Conservation (phyloP, 805 yeast species). For the Ascoidea asiatica region DNA sequence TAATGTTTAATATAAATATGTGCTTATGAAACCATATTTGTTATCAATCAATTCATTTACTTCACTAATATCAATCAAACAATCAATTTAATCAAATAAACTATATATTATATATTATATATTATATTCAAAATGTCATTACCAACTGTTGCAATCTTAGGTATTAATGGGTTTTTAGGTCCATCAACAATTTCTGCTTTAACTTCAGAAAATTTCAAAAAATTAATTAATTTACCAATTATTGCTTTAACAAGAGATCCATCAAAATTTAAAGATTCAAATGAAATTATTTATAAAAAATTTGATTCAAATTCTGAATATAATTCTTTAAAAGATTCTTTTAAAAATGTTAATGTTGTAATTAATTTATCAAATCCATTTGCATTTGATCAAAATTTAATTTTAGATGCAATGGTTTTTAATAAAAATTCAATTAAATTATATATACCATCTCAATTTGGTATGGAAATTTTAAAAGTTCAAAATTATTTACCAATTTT, state of each 20-base stretch:
- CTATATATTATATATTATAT: too few relatives aligned
- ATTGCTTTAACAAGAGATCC: slow-evolving; percentile 35
- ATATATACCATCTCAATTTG: slow-evolving; percentile 28
- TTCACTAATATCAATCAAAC: too few relatives aligned
- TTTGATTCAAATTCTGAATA: too few relatives aligned
- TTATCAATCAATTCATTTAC: too few relatives aligned
- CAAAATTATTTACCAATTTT: slow-evolving; percentile 21
- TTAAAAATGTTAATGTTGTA: slow-evolving; percentile 36
- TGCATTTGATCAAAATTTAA: slow-evolving; percentile 22
- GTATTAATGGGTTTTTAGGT: slow-evolving; percentile 40
- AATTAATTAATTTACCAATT: slow-evolving; percentile 32
- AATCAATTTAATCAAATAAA: too few relatives aligned
- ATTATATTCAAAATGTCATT: too few relatives aligned
- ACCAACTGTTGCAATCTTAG: slow-evolving; percentile 34
- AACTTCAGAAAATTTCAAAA: slow-evolving; percentile 26
- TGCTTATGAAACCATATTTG: too few relatives aligned
- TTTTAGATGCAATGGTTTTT: slow-evolving; percentile 35
- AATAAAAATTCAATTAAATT: slow-evolving; percentile 1
- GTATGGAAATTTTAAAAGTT: slow-evolving; percentile 25
- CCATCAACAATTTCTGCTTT: slow-evolving; percentile 32
- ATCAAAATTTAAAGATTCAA: too few relatives aligned
- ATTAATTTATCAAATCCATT: slow-evolving; percentile 30
- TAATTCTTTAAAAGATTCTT: slow-evolving; percentile 22
- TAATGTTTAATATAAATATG: too few relatives aligned
- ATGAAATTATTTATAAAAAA: too few relatives aligned